These are phyloP conservation scores for Scleromitrula shiraiana DNA, from an alignment of 2,329 filamentous ascomycete species.

Conservation along the genomic window DNA sequence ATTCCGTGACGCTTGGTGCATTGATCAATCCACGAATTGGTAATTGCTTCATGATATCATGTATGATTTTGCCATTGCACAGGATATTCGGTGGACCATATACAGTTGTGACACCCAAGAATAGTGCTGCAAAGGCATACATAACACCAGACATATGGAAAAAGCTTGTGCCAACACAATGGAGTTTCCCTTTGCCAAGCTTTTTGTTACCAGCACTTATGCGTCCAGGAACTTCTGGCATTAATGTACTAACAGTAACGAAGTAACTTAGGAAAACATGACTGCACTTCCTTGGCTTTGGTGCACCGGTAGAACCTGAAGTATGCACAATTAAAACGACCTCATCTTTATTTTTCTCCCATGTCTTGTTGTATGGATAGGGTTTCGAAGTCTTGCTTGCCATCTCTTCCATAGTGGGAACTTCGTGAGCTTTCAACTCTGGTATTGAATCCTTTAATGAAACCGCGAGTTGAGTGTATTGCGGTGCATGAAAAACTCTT, in stretches of 20 bases:
- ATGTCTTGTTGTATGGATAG: slow-evolving; percentile 31
- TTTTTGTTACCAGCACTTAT: neutral
- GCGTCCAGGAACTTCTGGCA: slow-evolving; percentile 2
- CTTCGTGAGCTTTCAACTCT: slow-evolving; percentile 6
- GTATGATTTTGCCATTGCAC: slow-evolving; percentile 11
- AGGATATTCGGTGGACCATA: slow-evolving; percentile 10
- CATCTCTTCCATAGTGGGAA: slow-evolving; percentile 26
- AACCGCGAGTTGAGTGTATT: slow-evolving; percentile 5
- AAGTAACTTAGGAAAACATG: slow-evolving; percentile 32
- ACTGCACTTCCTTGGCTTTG: slow-evolving; percentile 47
- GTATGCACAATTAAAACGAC: slow-evolving; percentile 29
- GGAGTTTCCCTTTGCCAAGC: neutral
- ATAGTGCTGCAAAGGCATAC: neutral
- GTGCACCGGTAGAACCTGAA: slow-evolving; percentile 49
- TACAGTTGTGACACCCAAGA: slow-evolving; percentile 6
- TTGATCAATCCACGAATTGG: slow-evolving; percentile 17
- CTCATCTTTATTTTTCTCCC: slow-evolving; percentile 31
- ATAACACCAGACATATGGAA: slow-evolving; percentile 18
- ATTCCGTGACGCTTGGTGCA: slow-evolving; percentile 13
- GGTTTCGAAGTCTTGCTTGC: slow-evolving; percentile 12
- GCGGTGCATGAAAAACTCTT: slow-evolving; percentile 13
- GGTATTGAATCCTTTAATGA: neutral
- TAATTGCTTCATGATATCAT: slow-evolving; percentile 18
- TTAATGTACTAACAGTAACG: slow-evolving; percentile 22
- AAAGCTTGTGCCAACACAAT: slow-evolving; percentile 6